Evolutionary conservation across 139 green algal genomes (phyloP), one percentile per base, ranked within the genome.

Genomic region (Chlamydomonas incerta): DNA sequence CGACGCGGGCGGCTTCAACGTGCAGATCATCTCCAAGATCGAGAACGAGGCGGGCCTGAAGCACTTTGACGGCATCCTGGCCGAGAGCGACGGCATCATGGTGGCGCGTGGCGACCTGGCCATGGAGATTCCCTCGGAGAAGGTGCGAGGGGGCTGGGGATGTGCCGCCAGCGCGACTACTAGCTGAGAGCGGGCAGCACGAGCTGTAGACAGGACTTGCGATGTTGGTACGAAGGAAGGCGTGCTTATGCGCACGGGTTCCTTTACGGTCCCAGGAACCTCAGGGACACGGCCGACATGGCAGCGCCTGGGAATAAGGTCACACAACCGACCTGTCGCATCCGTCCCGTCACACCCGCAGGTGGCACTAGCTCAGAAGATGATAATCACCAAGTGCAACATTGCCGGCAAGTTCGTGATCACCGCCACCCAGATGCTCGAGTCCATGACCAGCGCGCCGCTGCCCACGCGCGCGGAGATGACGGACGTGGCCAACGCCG

Each of bases 21-120:
- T 96, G n/a, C 90, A 94, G 83, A 96, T 96, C 88, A 96, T 96
- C 72, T 89, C 80, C 85, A 96, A 96, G 89, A 95, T 96, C 71
- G 94, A 96, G 87, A 96, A 96, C 86, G 82, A 92, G 82, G 92
- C 91, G 41, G 93, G 92, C 1, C 83, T 96, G 65, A 50, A 87
- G 66, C 89, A 96, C 88, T 94, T 83, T 58, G 71, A 91, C 57
- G 87, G 84, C 46, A 94, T 94, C 74, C 85, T 96, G 29, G 73
- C 88, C 60, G 86, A 88, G 66, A 94, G 87, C 24, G 93, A 96
- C 83, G 93, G 90, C 72, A 91, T 96, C 67, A 96, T 96, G 93
- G 92, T 95, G 57, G 93, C 93, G 26, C 88, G 93, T 10, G 93
- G 93, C 17, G 92, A 95, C 83, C 92, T 87, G 87, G 91, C 70